Base-by-base conservation (phyloP, 2,329 filamentous ascomycete species). In the Pseudogymnoascus sp. region DNA sequence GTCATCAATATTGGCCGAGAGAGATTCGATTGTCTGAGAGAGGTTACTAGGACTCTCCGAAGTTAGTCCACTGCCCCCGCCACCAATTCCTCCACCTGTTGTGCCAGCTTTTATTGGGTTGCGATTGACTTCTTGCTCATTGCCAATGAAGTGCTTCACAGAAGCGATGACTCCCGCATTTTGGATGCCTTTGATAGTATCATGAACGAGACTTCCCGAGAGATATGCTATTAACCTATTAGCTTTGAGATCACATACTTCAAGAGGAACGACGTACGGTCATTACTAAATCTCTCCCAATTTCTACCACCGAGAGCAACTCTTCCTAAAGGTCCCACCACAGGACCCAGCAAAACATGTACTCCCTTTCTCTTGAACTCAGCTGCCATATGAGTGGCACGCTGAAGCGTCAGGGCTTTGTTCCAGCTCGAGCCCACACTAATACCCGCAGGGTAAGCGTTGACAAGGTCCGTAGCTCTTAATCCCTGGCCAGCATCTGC, bases 341-440 rank as follows among this genome's bases (percentile, higher is more conserved):
- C 86, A 3, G 93, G 93, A 0, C 93, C 93, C 0, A 97, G 79
- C 0, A 96, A 75, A 3, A 91, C 85, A 72, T 96, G 88, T 70
- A 89, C 82, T 3, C 85, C 86, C 74, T 91, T 91, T 64, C 82
- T 73, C 50, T 84, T 81, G 16, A 89, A 88, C 75, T 95, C 90
- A 35, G 82, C 75, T 0, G 85, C 93, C 70, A 95, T 86, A 0
- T 88, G 90, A 68, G 84, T 86, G 5, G 93, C 93, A 53, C 90
- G 86, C 66, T 84, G 78, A 70, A 90, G 91, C 86, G 96, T 96
- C 61, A 96, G 77, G 29, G 89, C 83, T 68, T 86, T 90, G 74
- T 92, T 96, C 88, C 90, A 97, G 0, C 92, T 96, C 0, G 93
- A 90, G 1, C 91, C 93, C 0, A 93, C 89, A 0, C 92, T 96